These are phyloP conservation scores for Lecanicillium sp. DNA, from an alignment of 2,329 filamentous ascomycete genomes.

Conservation along the genomic window DNA sequence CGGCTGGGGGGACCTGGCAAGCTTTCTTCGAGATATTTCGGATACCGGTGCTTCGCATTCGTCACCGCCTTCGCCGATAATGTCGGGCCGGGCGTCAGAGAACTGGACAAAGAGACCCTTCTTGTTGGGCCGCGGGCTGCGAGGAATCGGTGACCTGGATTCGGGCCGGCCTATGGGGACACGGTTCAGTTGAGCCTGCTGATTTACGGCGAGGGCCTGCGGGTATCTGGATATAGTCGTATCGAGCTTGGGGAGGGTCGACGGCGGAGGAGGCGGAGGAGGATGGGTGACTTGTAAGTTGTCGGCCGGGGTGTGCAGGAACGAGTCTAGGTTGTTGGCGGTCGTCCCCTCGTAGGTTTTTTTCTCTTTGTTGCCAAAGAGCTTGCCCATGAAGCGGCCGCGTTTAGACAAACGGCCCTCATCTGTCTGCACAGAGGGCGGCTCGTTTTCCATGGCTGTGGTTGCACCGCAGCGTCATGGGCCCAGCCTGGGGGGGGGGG, in stretches of 20 bases:
- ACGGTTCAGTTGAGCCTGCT: slow-evolving; percentile 36
- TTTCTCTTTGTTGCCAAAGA: slow-evolving; percentile 44
- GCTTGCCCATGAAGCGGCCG: slow-evolving; percentile 55
- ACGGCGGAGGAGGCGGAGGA: slow-evolving; percentile 33
- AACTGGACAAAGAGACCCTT: slow-evolving; percentile 73
- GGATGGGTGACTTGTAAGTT: slow-evolving; percentile 46
- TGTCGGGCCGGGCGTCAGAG: slow-evolving; percentile 60
- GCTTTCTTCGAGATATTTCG: slow-evolving; percentile 13
- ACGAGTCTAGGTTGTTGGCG: slow-evolving; percentile 47
- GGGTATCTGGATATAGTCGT: slow-evolving; percentile 49
- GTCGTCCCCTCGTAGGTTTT: slow-evolving; percentile 27
- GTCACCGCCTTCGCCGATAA: slow-evolving; percentile 90
- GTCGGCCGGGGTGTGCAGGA: slow-evolving; percentile 50
- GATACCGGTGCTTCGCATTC: slow-evolving; percentile 61
- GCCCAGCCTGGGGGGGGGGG: slow-evolving; percentile 13
- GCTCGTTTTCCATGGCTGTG: slow-evolving; percentile 38
- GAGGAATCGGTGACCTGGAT: slow-evolving; percentile 35
- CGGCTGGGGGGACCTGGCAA: slow-evolving; percentile 14
- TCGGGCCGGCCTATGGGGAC: slow-evolving; percentile 30
- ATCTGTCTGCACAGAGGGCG: slow-evolving; percentile 25
- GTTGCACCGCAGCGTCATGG: slow-evolving; percentile 19
- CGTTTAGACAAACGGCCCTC: slow-evolving; percentile 36
- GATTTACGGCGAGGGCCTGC: slow-evolving; percentile 40
- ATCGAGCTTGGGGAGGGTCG: slow-evolving; percentile 42
- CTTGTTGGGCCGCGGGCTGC: slow-evolving; percentile 40